A percentile compares a stretch with the other conserved stretches of the same genome.
phyloP scores from a whole-genome alignment of 1,284 basidiomycete species.

The Tremellales sp. region DNA sequence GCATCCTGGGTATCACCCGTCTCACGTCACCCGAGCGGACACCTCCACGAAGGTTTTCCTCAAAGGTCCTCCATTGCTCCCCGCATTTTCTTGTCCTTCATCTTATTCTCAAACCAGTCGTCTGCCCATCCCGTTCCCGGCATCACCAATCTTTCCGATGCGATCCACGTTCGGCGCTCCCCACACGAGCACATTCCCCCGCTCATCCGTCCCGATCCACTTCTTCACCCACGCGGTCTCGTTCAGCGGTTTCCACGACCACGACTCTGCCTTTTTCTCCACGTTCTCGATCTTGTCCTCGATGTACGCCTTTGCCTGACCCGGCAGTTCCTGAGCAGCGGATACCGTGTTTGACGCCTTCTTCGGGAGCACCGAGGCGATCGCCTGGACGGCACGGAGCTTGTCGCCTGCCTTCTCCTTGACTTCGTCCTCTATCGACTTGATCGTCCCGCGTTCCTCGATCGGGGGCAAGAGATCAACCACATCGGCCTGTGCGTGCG shows the following conservation, averaged over 20 bases:
- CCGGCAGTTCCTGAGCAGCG: too few relatives aligned
- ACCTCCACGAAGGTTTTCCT: too few relatives aligned
- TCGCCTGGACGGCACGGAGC: conserved; percentile 12
- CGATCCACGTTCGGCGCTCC: conserved; percentile 38
- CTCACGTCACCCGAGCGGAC: too few relatives aligned
- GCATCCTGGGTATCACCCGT: too few relatives aligned
- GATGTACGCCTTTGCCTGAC: too few relatives aligned
- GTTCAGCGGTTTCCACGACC: too few relatives aligned
- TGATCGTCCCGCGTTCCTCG: conserved; percentile 36
- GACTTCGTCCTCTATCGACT: conserved; percentile 47
- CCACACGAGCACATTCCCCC: conserved; percentile 38
- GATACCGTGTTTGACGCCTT: conserved; percentile 8
- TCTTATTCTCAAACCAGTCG: conserved; percentile 1
- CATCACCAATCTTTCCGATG: conserved; percentile 26
- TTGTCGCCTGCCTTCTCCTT: conserved; percentile 22
- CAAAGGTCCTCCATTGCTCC: too few relatives aligned
- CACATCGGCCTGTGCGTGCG: conserved; percentile 45
- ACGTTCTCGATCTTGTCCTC: too few relatives aligned
- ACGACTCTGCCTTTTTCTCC: too few relatives aligned
- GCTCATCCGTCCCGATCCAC: conserved; percentile 30
- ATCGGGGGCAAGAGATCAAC: conserved; percentile 46
- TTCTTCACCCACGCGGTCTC: conserved; percentile 34
- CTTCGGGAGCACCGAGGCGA: conserved; percentile 20
- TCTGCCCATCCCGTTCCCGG: not conserved
- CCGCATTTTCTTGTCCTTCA: not conserved